These are phyloP conservation scores for Aspergillus sp. DNA, from an alignment of 2,329 filamentous ascomycete species.

Conservation along the genomic window DNA sequence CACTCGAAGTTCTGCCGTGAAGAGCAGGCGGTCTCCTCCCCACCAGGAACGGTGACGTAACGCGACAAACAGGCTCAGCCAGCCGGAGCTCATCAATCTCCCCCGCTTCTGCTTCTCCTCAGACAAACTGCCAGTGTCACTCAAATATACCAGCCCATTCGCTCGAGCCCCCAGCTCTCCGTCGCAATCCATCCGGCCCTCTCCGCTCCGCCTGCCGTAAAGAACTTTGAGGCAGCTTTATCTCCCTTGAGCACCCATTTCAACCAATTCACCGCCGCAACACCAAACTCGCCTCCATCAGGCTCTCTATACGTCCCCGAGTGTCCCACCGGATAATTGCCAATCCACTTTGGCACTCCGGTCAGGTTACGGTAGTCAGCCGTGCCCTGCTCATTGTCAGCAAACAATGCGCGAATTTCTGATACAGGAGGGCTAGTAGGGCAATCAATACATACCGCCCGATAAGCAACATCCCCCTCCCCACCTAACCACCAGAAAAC, in stretches of 20 bases:
- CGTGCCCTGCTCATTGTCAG: not conserved
- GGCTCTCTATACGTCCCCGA: not conserved
- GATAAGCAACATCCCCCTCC: not conserved
- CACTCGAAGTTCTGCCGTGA: slow-evolving; percentile 7
- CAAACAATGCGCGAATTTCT: not conserved
- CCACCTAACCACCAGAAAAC: not conserved
- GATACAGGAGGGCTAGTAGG: not conserved
- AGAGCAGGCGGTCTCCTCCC: slow-evolving; percentile 5
- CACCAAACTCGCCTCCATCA: no score
- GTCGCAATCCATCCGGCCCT: not conserved
- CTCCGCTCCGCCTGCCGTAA: not conserved
- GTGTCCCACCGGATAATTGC: not conserved
- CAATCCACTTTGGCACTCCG: not conserved
- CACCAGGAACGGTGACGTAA: slow-evolving; percentile 5
- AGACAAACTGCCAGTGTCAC: not conserved
- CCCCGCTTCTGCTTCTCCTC: not conserved
- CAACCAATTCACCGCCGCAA: not conserved
- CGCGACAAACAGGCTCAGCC: not conserved
- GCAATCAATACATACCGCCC: not conserved
- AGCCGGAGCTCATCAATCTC: not conserved
- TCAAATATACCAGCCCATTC: not conserved
- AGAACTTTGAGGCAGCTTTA: not conserved
- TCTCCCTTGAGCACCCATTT: not conserved
- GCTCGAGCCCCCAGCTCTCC: not conserved
- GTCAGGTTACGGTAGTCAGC: not conserved